These are phyloP conservation scores for Colletotrichum gloeosporioides DNA, from an alignment of 2,329 filamentous ascomycete genomes.

Conservation along the genomic window DNA sequence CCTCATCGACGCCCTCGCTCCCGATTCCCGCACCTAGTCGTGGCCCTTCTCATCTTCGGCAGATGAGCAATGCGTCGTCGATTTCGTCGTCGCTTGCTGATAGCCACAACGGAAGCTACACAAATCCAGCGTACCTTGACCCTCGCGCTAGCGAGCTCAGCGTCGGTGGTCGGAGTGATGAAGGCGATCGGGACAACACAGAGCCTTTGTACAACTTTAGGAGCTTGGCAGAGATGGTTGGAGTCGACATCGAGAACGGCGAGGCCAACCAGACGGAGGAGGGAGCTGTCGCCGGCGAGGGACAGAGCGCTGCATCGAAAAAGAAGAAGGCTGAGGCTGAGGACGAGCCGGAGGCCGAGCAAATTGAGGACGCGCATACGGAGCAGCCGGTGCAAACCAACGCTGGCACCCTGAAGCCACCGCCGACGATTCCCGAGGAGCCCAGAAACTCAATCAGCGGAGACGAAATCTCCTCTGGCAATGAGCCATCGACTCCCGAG, in stretches of 20 bases:
- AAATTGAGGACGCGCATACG: constrained; percentile 34
- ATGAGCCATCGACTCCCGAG: constrained; percentile 39
- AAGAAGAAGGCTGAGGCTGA: constrained; percentile 40
- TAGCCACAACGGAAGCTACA: constrained; percentile 62
- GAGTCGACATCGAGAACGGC: constrained; percentile 60
- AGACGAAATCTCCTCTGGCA: constrained; percentile 12
- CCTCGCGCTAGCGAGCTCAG: constrained; percentile 62
- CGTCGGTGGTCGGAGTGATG: constrained; percentile 50
- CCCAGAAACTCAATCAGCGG: constrained; percentile 27
- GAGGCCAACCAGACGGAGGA: constrained; percentile 40
- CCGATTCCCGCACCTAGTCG: constrained; percentile 57
- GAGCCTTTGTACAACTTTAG: constrained; percentile 93
- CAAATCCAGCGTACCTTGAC: constrained; percentile 40
- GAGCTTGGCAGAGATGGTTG: constrained; percentile 85
- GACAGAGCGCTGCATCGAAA: constrained; percentile 13
- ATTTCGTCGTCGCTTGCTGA: constrained; percentile 79
- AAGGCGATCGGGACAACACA: constrained; percentile 56
- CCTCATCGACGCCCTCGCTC: constrained; percentile 42
- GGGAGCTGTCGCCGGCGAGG: constrained; percentile 29
- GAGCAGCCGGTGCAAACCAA: constrained; percentile 23
- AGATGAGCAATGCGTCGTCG: constrained; percentile 88
- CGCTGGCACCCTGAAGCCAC: constrained; percentile 10
- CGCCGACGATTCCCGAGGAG: constrained; percentile 27
- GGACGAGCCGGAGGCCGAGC: constrained; percentile 33
- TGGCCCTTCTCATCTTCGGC: constrained; percentile 74